phyloP scores from a whole-genome alignment of 192 early-diverging fungal genomes.

The Spizellomyces punctatus region DNA sequence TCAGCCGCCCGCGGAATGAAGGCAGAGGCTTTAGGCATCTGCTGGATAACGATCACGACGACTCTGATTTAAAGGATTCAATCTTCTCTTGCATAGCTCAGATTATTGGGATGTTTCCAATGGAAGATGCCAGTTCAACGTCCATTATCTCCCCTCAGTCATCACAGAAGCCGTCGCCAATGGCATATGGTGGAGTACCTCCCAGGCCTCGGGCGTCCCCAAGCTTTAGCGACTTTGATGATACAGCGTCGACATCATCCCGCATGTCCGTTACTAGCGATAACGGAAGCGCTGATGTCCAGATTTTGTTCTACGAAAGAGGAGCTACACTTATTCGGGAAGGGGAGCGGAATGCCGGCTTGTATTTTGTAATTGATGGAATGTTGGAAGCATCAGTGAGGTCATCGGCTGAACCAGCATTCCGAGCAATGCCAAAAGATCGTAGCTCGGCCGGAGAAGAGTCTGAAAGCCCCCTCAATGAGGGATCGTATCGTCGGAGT shows the following conservation, averaged over 20 bases:
- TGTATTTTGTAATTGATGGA: constrained; percentile 95
- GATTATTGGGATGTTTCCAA: constrained; percentile 54
- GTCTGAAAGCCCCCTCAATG: background rate
- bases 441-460: constrained; percentile 6
- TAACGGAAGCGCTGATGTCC: constrained; percentile 31
- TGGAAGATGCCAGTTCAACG: constrained; percentile 1
- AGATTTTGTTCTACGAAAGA: constrained; percentile 63
- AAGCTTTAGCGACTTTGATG: constrained; percentile 35
- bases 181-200: background rate
- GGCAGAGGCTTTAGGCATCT: constrained; percentile 15
- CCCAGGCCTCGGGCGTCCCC: background rate
- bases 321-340: constrained; percentile 77
- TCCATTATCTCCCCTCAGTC: background rate
- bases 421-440: background rate
- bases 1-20: background rate
- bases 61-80: constrained; percentile 58
- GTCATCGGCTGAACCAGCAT: constrained; percentile 8
- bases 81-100: constrained; percentile 66
- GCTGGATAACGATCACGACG: constrained; percentile 25
- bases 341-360: constrained; percentile 79
- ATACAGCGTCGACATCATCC: constrained; percentile 23
- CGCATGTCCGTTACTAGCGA: constrained; percentile 24
- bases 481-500: constrained; percentile 28
- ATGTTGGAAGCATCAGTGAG: constrained; percentile 71
- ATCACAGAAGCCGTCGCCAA: background rate